These are phyloP conservation scores for Monilinia vaccinii-corymbosi DNA, from an alignment of 2,329 filamentous ascomycete genomes.

Conservation along the genomic window DNA sequence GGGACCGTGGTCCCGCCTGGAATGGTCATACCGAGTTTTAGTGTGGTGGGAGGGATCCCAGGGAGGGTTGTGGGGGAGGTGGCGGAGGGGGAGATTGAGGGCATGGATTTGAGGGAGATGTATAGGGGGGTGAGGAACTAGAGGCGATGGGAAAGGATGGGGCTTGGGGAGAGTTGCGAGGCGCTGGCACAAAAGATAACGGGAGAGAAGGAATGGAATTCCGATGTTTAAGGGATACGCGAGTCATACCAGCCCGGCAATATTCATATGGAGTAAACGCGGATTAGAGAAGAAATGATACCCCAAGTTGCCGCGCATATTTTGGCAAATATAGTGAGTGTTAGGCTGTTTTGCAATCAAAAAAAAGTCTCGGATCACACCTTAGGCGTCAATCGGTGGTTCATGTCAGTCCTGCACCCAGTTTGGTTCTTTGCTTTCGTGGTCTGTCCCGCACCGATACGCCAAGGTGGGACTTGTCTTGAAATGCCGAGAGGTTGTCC, in stretches of 20 bases:
- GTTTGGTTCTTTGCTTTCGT: background rate
- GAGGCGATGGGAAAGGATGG: background rate
- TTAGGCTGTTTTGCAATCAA: no score
- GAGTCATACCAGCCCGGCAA: no score
- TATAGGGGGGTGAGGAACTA: slow-evolving; percentile 55
- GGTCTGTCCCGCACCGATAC: background rate
- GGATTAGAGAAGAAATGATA: slow-evolving; percentile 3
- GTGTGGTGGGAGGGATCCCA: slow-evolving; percentile 77
- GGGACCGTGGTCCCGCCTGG: slow-evolving; percentile 74
- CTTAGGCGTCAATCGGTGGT: background rate
- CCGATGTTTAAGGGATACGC: background rate
- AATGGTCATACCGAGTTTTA: slow-evolving; percentile 90
- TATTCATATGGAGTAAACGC: background rate
- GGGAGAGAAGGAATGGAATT: background rate
- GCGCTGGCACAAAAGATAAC: background rate
- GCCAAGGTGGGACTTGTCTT: background rate
- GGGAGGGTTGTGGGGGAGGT: slow-evolving; percentile 76
- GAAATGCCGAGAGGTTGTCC: no score
- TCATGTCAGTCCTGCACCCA: background rate
- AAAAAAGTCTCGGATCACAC: no score
- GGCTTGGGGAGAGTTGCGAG: background rate
- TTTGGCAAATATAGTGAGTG: background rate
- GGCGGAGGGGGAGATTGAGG: slow-evolving; percentile 58
- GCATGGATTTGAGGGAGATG: slow-evolving; percentile 54
- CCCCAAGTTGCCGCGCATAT: background rate